Percentiles rank a stretch among this genome's conserved stretches.
Evolutionary conservation across 345 rosid genomes (phyloP).

Genomic region (rapeseed (Brassica napus)): DNA sequence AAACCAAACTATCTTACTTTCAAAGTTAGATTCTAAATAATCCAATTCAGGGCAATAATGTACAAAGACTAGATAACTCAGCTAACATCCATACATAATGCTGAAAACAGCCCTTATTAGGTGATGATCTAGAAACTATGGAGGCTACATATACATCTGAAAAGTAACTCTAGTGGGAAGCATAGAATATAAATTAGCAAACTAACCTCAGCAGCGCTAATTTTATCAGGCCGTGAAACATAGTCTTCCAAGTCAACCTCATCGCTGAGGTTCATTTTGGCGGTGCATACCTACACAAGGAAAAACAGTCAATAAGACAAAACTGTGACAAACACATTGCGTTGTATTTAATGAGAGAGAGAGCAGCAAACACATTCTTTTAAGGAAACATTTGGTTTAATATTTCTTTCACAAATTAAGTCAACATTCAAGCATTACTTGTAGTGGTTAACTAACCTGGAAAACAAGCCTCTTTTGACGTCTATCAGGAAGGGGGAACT

Average conservation of each 20-base stretch:
- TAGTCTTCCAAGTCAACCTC: slow-evolving; percentile 99
- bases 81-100: slow-evolving; percentile 11
- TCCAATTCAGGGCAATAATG: slow-evolving; percentile 6
- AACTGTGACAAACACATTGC: not conserved
- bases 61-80: not conserved
- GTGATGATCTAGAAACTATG: not conserved
- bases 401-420: not conserved
- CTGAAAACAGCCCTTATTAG: not conserved
- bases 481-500: slow-evolving; percentile 94
- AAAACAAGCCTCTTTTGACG: slow-evolving; percentile 99
- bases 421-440: not conserved
- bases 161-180: not conserved
- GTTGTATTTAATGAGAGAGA: not conserved
- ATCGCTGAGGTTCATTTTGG: slow-evolving; percentile 94
- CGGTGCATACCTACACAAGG: slow-evolving; percentile 80
- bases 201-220: slow-evolving; percentile 99
- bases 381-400: not conserved
- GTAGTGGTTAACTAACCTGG: slow-evolving; percentile 51
- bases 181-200: slow-evolving; percentile 9
- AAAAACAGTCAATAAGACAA: not conserved
- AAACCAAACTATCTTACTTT: not conserved
- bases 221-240: slow-evolving; percentile 96
- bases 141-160: not conserved
- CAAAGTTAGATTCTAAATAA: not conserved
- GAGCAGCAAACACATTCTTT: not conserved